Evolutionary conservation across 208 protist genomes (phyloP).

Genomic region (Trypanosoma congolense): DNA sequence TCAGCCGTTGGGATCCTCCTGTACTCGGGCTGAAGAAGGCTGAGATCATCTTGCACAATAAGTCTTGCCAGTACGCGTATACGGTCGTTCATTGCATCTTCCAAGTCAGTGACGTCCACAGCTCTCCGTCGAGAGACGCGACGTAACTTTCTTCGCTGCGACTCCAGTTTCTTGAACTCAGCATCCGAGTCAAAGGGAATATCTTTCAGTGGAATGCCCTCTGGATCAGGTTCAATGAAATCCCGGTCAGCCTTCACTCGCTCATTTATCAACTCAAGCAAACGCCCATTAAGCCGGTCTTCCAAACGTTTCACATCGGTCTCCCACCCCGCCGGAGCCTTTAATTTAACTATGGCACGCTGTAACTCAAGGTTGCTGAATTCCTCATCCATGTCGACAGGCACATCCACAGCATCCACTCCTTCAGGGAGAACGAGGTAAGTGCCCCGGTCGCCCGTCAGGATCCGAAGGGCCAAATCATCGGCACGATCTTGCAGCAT

Average conservation of each 20-base stretch:
- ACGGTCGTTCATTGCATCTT: constrained; percentile 43
- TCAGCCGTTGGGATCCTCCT: constrained; percentile 63
- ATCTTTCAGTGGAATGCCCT: constrained; percentile 61
- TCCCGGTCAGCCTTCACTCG: constrained; percentile 26
- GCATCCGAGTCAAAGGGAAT: constrained; percentile 60
- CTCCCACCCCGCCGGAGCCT: constrained; percentile 14
- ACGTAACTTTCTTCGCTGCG: constrained; percentile 43
- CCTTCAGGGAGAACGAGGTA: constrained; percentile 55
- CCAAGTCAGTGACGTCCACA: constrained; percentile 27
- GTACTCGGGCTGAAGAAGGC: constrained; percentile 42
- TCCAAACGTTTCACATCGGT: constrained; percentile 39
- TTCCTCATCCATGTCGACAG: constrained; percentile 41
- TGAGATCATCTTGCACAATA: constrained; percentile 51
- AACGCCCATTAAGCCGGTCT: constrained; percentile 43
- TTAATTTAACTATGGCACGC: constrained; percentile 51
- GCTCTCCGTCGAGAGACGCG: constrained; percentile 36
- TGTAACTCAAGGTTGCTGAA: constrained; percentile 52
- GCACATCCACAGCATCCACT: constrained; percentile 53
- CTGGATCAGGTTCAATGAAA: constrained; percentile 45
- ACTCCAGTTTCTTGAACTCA: constrained; percentile 56
- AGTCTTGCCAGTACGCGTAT: constrained; percentile 48
- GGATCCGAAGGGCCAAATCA: constrained; percentile 69
- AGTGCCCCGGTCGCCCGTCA: constrained; percentile 34
- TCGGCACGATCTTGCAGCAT: constrained; percentile 62
- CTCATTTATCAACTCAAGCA: constrained; percentile 36